Evolutionary conservation across 345 rosid genomes (phyloP).

Genomic region (Hibiscus syriacus): DNA sequence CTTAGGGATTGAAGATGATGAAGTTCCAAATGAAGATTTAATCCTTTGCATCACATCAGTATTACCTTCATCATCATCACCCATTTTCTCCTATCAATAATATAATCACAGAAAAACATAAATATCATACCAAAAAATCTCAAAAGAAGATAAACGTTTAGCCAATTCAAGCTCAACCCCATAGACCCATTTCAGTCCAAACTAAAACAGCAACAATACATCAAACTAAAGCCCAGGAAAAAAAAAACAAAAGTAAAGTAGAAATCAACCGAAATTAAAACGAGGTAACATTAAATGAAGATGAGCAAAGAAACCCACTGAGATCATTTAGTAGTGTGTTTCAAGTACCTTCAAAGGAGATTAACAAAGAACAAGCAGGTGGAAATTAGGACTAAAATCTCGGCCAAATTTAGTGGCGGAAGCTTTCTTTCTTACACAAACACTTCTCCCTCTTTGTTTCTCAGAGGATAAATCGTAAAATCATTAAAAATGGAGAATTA

Average conservation of each 20-base stretch:
- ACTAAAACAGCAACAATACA: conserved; percentile 7
- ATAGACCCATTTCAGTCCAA: conserved; percentile 14
- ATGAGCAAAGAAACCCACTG: not conserved
- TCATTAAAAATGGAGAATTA: not conserved
- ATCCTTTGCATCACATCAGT: conserved; percentile 16
- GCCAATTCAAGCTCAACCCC: conserved; percentile 9
- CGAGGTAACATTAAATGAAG: not conserved
- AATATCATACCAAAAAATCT: not conserved
- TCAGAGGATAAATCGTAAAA: not conserved
- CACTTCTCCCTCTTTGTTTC: not conserved
- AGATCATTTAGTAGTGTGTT: not conserved
- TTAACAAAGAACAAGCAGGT: not conserved
- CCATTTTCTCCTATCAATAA: conserved; percentile 32
- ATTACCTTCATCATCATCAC: conserved; percentile 29
- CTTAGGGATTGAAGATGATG: conserved; percentile 39
- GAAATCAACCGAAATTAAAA: not conserved
- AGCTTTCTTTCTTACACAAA: conserved; percentile 6
- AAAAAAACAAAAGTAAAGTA: not conserved
- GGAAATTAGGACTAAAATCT: conserved; percentile 6
- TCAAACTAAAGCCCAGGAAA: conserved; percentile 10
- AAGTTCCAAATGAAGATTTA: conserved; percentile 51
- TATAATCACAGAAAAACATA: not conserved
- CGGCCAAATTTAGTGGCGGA: conserved; percentile 18
- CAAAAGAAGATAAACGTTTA: not conserved
- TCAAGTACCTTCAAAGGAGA: not conserved